Evolutionary conservation across 805 yeast species (phyloP).

Genomic region (Candida qinlingensis): DNA sequence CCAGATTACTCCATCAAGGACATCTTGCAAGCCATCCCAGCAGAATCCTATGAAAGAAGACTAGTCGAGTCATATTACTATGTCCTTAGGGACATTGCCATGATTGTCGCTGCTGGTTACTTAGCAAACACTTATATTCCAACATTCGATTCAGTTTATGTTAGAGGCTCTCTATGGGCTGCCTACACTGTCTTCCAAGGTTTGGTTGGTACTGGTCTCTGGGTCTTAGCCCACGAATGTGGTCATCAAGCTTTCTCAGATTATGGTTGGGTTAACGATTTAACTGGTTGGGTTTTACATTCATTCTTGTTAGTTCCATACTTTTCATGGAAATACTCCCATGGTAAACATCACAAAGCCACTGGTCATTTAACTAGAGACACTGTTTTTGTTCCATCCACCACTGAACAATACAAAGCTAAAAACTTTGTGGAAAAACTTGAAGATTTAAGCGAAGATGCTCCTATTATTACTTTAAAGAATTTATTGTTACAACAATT

Average conservation of each 20-base stretch:
- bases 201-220: slow-evolving; percentile 67
- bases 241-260: slow-evolving; percentile 85
- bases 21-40: slow-evolving; percentile 65
- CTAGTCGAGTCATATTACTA: slow-evolving; percentile 50
- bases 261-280: slow-evolving; percentile 66
- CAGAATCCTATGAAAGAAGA: slow-evolving; percentile 66
- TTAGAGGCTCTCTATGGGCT: slow-evolving; percentile 56
- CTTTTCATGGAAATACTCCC: slow-evolving; percentile 82
- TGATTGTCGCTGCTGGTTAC: slow-evolving; percentile 44
- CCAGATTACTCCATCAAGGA: slow-evolving; percentile 78
- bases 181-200: slow-evolving; percentile 52
- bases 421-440: slow-evolving; percentile 34
- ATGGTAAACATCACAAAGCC: slow-evolving; percentile 86
- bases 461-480: slow-evolving; percentile 62
- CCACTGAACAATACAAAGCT: slow-evolving; percentile 49
- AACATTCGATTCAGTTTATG: slow-evolving; percentile 33
- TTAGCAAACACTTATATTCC: slow-evolving; percentile 53
- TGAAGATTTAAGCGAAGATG: slow-evolving; percentile 62
- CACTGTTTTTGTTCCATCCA: slow-evolving; percentile 78
- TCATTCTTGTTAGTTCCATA: slow-evolving; percentile 77
- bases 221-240: slow-evolving; percentile 90
- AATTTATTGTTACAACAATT: slow-evolving; percentile 61
- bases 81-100: slow-evolving; percentile 60
- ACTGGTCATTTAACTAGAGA: slow-evolving; percentile 80
- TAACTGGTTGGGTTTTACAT: slow-evolving; percentile 80